Evolutionary conservation across 306 rosid species (phyloP), one percentile per base, ranked within the genome.

Genomic region (Leucaena leucocephala): DNA sequence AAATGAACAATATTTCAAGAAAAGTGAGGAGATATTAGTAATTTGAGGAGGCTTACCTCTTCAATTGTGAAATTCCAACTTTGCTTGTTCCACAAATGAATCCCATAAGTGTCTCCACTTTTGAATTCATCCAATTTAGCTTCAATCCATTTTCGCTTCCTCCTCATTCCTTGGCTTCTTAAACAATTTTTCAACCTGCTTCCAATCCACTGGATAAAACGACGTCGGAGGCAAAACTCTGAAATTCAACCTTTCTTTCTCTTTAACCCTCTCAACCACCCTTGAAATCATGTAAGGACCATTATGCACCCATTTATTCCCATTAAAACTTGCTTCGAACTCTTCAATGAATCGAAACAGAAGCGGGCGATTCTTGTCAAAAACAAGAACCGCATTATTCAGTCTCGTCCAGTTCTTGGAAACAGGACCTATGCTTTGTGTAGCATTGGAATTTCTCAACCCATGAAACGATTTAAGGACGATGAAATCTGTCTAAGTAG

Each of bases 281-380:
- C 94, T 88, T 0, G 98, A 87, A 62, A 94, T 97, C 76, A 94
- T 71, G 78, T 92, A 92, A 2, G 98, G 97, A 69, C 97, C 98
- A 78, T 94, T 94, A 68, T 90, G 82, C 33, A 97, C 98, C 97
- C 97, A 90, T 79, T 55, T 88, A 55, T 80, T 94, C n/a, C 97
- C 98, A 85, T 92, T 85, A 78, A 91, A 94, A 71, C 91, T 87
- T 35, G 50, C 76, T 0, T 91, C 86, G 80, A 94, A 92, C 15
- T 94, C 96, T 75, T 84, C 43, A 15, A 91, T 91, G 84, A 92
- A 94, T 21, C 75, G 87, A 19, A 74, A 62, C 80, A 92, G 45
- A 74, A 94, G 97, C 14, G 97, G 98, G 78, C 92, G 97, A 3
- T 91, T 88, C 85, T 68, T 76, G 45, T 94, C 97, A 62, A 92